Percentiles rank a stretch among this genome's conserved stretches.
phyloP scores from a whole-genome alignment of 768 basidiomycete genomes.

The Hericium coralloides region DNA sequence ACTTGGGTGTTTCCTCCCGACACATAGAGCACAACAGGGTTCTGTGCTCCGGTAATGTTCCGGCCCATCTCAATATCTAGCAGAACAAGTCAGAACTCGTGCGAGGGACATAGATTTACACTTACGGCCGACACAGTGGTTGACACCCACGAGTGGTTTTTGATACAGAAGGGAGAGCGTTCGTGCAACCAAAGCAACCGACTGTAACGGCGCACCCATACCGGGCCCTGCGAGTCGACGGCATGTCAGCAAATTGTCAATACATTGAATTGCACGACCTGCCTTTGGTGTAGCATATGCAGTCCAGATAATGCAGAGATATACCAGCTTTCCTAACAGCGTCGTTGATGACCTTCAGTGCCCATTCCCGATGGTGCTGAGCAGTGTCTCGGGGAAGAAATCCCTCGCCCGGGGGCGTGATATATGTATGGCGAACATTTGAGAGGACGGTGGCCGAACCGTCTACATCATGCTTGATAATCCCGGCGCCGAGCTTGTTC shows the following conservation, averaged over 20 bases:
- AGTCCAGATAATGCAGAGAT: conserved; percentile 74
- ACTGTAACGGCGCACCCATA: conserved; percentile 96
- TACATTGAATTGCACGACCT: not conserved
- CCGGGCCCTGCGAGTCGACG: conserved; percentile 67
- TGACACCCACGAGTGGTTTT: conserved; percentile 95
- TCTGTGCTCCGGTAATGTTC: conserved; percentile 86
- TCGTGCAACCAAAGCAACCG: conserved; percentile 88
- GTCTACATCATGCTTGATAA: conserved; percentile 76
- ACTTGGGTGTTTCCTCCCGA: conserved; percentile 99
- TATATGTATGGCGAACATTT: conserved; percentile 96
- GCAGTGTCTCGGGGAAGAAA: conserved; percentile 96
- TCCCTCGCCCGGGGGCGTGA: conserved; percentile 96
- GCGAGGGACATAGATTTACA: not conserved
- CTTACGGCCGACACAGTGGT: conserved; percentile 97
- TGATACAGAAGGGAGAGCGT: conserved; percentile 80
- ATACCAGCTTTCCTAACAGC: conserved; percentile 61
- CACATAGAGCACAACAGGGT: conserved; percentile 95
- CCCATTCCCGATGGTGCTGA: conserved; percentile 93
- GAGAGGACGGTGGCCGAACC: conserved; percentile 73
- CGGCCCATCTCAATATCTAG: conserved; percentile 99
- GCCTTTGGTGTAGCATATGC: conserved; percentile 98
- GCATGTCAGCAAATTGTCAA: not conserved
- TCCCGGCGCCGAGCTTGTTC: conserved; percentile 93
- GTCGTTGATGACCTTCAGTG: conserved; percentile 68
- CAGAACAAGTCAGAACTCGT: not conserved